Percentiles rank a stretch among this genome's conserved stretches.
These are phyloP conservation scores for Rhodotorula diobovata DNA, from an alignment of 768 basidiomycete species.

Conservation along the genomic window DNA sequence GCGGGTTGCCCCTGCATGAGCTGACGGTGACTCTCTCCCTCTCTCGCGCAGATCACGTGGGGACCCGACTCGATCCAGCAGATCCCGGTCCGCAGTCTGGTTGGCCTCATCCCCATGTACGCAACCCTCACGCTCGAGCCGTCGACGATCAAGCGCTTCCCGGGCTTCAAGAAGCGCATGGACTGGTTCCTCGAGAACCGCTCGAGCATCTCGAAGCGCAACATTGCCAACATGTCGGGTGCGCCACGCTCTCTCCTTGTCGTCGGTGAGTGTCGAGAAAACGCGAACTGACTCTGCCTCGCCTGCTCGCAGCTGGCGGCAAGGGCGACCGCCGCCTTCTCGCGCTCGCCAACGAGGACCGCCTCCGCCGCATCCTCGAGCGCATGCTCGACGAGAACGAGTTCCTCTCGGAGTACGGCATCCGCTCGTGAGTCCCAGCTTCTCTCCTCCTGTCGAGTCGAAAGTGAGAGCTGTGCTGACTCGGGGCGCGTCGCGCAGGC, in stretches of 20 bases:
- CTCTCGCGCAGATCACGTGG: slow-evolving; percentile 37
- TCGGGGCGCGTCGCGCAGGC: slow-evolving; percentile 49
- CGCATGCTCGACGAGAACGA: slow-evolving; percentile 98
- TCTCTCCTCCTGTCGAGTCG: neutral
- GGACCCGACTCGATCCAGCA: slow-evolving; percentile 66
- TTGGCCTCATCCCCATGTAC: slow-evolving; percentile 95
- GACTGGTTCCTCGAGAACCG: slow-evolving; percentile 97
- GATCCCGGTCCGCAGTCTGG: slow-evolving; percentile 85
- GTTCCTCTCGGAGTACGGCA: slow-evolving; percentile 90
- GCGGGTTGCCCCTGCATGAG: neutral
- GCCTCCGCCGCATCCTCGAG: slow-evolving; percentile 77
- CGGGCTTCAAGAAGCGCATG: slow-evolving; percentile 97
- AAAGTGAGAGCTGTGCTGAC: neutral
- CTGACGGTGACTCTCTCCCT: neutral
- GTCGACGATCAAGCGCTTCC: slow-evolving; percentile 77
- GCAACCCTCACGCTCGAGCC: slow-evolving; percentile 93
- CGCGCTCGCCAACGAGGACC: slow-evolving; percentile 85
- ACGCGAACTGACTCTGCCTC: neutral
- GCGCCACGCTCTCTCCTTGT: slow-evolving; percentile 23
- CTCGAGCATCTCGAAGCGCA: slow-evolving; percentile 77
- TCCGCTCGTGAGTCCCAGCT: slow-evolving; percentile 70
- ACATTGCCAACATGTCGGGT: slow-evolving; percentile 96
- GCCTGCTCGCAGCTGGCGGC: slow-evolving; percentile 52
- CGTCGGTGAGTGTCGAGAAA: neutral
- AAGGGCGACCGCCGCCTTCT: slow-evolving; percentile 80